phyloP scores from a whole-genome alignment of 306 rosid species.

The Trifolium subterraneum region DNA sequence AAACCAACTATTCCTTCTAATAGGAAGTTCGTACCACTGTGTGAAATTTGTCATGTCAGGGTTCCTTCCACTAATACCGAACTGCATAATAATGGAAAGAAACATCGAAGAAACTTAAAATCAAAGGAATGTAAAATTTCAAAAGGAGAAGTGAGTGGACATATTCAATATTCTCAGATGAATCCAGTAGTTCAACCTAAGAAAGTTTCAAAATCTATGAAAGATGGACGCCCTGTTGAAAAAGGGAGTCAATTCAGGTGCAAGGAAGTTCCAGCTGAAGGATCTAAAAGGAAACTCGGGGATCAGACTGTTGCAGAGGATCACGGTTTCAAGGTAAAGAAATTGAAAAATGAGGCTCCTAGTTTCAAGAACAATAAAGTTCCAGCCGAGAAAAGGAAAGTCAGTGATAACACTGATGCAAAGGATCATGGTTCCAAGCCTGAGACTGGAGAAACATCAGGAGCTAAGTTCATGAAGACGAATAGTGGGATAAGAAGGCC shows the following conservation, averaged over 20 bases:
- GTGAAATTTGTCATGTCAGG: conserved; percentile 17
- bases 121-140: neutral
- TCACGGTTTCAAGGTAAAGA: neutral
- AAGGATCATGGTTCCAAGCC: conserved; percentile 7
- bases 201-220: conserved; percentile 29
- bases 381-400: conserved; percentile 22
- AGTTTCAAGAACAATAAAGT: neutral
- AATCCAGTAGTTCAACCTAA: conserved; percentile 52
- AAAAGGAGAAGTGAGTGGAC: neutral
- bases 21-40: too few species aligned
- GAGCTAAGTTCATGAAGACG: conserved; percentile 29
- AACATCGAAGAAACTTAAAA: neutral
- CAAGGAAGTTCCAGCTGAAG: conserved; percentile 3
- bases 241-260: neutral
- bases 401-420: conserved; percentile 7
- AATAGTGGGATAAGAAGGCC: conserved; percentile 19
- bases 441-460: neutral
- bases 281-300: conserved; percentile 6
- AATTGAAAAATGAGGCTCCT: neutral
- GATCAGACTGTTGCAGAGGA: conserved; percentile 9
- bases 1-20: neutral
- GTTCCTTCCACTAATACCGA: neutral
- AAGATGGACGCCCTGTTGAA: neutral
- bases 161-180: conserved; percentile 47
- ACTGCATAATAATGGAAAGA: conserved; percentile 25